Conservation (phyloP, 805 yeast genomes). For the Candida pseudofarinosa region DNA sequence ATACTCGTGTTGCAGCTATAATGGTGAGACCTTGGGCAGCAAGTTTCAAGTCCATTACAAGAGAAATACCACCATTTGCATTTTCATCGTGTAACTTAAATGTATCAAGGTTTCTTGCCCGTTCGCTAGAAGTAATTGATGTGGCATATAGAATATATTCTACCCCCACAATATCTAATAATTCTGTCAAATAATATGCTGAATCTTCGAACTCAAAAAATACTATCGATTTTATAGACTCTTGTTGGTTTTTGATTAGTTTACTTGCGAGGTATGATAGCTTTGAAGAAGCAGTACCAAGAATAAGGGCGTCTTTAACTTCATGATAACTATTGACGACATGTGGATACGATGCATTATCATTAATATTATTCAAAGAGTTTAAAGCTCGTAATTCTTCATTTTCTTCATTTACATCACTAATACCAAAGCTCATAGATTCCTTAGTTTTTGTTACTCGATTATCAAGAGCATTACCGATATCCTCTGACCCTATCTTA, state of each 20-base stretch:
- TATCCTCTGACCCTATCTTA: not conserved
- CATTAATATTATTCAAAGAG: not conserved
- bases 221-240: slow-evolving; percentile 51
- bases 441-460: slow-evolving; percentile 4
- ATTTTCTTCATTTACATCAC: not conserved
- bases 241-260: slow-evolving; percentile 47
- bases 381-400: not conserved
- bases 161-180: slow-evolving; percentile 58
- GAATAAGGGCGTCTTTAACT: slow-evolving; percentile 31
- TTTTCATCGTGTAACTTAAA: slow-evolving; percentile 40
- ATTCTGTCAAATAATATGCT: slow-evolving; percentile 64
- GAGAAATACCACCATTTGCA: slow-evolving; percentile 43
- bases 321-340: not conserved
- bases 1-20: slow-evolving; percentile 63
- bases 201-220: slow-evolving; percentile 71
- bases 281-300: slow-evolving; percentile 66
- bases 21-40: slow-evolving; percentile 71
- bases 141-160: slow-evolving; percentile 63
- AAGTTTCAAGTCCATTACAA: slow-evolving; percentile 63
- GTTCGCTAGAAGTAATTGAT: slow-evolving; percentile 44
- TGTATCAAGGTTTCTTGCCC: slow-evolving; percentile 50
- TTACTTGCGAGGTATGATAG: slow-evolving; percentile 56
- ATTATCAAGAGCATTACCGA: not conserved
- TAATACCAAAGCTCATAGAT: slow-evolving; percentile 3
- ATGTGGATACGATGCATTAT: not conserved